Percentiles rank a stretch among this genome's conserved stretches.
These are phyloP conservation scores for Calycina herbarum DNA, from an alignment of 2,329 filamentous ascomycete genomes.

Conservation along the genomic window DNA sequence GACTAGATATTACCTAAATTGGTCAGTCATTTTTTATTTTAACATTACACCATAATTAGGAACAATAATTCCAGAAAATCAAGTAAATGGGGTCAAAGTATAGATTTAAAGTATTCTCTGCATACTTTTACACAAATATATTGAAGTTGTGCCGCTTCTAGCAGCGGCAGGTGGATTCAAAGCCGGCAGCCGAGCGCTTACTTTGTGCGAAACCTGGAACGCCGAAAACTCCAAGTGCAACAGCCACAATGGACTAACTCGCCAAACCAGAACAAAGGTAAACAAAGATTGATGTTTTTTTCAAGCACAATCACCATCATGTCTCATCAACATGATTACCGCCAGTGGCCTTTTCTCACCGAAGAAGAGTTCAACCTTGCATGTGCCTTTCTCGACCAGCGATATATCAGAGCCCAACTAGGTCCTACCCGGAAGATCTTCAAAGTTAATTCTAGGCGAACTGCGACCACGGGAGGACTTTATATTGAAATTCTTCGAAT, in stretches of 20 bases:
- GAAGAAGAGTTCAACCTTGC: slow-evolving; percentile 63
- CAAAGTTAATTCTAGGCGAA: slow-evolving; percentile 51
- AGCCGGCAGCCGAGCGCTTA: slow-evolving; percentile 1
- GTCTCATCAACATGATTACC: slow-evolving; percentile 41
- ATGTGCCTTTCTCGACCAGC: slow-evolving; percentile 62
- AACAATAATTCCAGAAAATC: no score
- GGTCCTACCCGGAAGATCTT: slow-evolving; percentile 55
- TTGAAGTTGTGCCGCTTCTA: not conserved
- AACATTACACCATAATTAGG: no score
- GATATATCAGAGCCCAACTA: slow-evolving; percentile 58
- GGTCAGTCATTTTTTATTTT: no score
- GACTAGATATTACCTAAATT: no score
- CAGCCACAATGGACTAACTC: not conserved
- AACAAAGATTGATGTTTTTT: not conserved
- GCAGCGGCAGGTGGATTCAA: not conserved
- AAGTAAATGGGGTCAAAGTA: no score
- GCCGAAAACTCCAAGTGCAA: not conserved
- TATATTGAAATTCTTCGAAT: slow-evolving; percentile 37
- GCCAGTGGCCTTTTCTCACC: slow-evolving; percentile 60
- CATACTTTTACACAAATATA: no score
- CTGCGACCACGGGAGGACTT: slow-evolving; percentile 30
- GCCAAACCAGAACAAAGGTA: not conserved
- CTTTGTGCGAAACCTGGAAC: not conserved
- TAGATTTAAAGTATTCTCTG: no score
- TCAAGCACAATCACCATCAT: slow-evolving; percentile 18